These are phyloP conservation scores for Zostera marina DNA, from an alignment of 116 monocot species.

Conservation along the genomic window DNA sequence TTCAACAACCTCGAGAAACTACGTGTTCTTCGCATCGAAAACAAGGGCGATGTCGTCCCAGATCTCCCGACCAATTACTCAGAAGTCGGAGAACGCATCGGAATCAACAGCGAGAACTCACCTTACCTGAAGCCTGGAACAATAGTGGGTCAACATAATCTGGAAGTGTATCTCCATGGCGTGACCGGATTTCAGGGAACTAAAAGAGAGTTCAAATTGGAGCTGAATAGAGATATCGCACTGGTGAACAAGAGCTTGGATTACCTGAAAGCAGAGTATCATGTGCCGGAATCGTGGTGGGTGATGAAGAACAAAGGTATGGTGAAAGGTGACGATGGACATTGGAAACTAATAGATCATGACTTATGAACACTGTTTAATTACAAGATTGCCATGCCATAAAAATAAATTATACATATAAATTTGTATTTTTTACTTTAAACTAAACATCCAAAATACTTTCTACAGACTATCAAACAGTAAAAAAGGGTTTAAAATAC, in stretches of 20 bases:
- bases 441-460: no score
- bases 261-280: slow-evolving; percentile 41
- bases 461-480: no score
- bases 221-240: slow-evolving; percentile 49
- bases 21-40: slow-evolving; percentile 44
- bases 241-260: slow-evolving; percentile 58
- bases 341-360: slow-evolving; percentile 49
- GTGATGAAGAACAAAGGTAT: slow-evolving; percentile 77
- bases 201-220: slow-evolving; percentile 30
- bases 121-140: slow-evolving; percentile 43
- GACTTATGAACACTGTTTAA: background rate
- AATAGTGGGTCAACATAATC: slow-evolving; percentile 38
- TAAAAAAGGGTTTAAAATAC: no score
- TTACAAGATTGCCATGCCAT: background rate
- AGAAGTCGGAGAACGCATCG: slow-evolving; percentile 12
- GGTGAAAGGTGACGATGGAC: slow-evolving; percentile 46
- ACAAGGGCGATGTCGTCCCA: slow-evolving; percentile 56
- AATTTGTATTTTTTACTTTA: no score
- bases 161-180: slow-evolving; percentile 70
- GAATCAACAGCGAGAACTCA: slow-evolving; percentile 12
- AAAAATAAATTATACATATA: no score
- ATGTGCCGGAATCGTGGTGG: slow-evolving; percentile 62
- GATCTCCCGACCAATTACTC: slow-evolving; percentile 45
- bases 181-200: slow-evolving; percentile 54
- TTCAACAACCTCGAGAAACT: slow-evolving; percentile 25